phyloP scores from a whole-genome alignment of 305 asterid species.

The Nicotiana rustica region DNA sequence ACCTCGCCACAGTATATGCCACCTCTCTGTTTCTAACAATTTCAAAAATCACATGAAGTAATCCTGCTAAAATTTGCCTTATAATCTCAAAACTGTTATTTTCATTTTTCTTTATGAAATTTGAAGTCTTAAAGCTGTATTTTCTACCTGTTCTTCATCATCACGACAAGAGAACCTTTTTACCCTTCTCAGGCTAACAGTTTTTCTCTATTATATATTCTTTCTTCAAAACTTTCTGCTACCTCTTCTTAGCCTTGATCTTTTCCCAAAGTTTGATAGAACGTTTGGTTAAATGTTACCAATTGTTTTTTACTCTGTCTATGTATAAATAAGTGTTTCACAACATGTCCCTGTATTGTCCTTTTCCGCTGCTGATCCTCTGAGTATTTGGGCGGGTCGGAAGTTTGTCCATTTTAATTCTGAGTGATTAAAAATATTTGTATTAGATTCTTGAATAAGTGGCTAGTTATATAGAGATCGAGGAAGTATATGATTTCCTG shows the following conservation, averaged over 20 bases:
- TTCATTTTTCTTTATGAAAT: too few relatives aligned
- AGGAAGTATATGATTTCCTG: background rate
- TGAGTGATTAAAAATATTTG: background rate
- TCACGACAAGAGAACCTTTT: background rate
- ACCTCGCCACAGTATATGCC: slow-evolving; percentile 7
- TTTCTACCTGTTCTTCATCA: background rate
- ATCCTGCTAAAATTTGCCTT: slow-evolving; percentile 2
- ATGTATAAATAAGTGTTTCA: background rate
- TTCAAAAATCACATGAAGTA: background rate
- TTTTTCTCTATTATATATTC: background rate
- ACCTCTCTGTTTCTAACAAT: background rate
- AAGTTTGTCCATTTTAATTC: background rate
- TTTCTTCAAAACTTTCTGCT: background rate
- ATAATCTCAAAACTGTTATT: too few relatives aligned
- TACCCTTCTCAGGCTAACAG: background rate
- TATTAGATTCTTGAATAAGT: background rate
- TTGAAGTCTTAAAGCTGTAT: too few relatives aligned
- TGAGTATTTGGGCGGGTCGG: background rate
- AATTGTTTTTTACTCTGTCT: background rate
- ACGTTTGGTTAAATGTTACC: background rate
- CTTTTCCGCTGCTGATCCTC: background rate
- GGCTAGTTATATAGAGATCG: background rate
- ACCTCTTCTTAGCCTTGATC: background rate
- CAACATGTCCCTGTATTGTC: background rate
- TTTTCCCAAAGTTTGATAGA: background rate